These are phyloP conservation scores for Boletus sp. DNA, from an alignment of 768 basidiomycete species.

Conservation along the genomic window DNA sequence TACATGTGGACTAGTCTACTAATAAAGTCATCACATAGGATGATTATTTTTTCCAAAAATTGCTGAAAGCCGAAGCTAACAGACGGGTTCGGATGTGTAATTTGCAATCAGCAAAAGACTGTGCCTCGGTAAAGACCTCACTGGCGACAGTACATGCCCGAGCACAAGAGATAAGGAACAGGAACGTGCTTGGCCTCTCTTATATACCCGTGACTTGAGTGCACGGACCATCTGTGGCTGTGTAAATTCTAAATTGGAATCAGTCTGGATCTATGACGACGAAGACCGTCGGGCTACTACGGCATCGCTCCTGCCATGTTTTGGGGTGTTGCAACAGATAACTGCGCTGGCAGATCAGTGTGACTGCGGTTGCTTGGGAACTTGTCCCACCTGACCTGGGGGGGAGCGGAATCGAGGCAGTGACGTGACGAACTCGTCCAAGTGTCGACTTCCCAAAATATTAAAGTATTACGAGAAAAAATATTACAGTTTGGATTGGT, in stretches of 20 bases:
- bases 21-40: neutral
- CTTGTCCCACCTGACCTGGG: too few relatives aligned
- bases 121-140: constrained; percentile 95
- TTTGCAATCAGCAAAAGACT: constrained; percentile 97
- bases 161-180: constrained; percentile 79
- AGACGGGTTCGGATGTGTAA: constrained; percentile 96
- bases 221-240: constrained; percentile 24
- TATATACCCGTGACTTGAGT: constrained; percentile 5
- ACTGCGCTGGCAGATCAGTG: too few relatives aligned
- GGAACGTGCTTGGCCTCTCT: neutral
- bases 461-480: too few relatives aligned
- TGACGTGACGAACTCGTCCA: too few relatives aligned
- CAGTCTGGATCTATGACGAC: too few relatives aligned
- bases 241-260: neutral
- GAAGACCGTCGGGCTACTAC: too few relatives aligned
- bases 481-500: too few relatives aligned
- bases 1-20: neutral
- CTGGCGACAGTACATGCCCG: constrained; percentile 94
- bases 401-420: too few relatives aligned
- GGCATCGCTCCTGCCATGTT: too few relatives aligned
- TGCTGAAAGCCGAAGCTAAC: constrained; percentile 84
- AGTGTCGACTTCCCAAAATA: too few relatives aligned
- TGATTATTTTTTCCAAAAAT: constrained; percentile 69
- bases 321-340: too few relatives aligned
- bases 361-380: too few relatives aligned